A percentile compares a stretch with the other conserved stretches of the same genome.
phyloP scores from a whole-genome alignment of 1,139 yeast genomes.

The Candida buenavistaensis region DNA sequence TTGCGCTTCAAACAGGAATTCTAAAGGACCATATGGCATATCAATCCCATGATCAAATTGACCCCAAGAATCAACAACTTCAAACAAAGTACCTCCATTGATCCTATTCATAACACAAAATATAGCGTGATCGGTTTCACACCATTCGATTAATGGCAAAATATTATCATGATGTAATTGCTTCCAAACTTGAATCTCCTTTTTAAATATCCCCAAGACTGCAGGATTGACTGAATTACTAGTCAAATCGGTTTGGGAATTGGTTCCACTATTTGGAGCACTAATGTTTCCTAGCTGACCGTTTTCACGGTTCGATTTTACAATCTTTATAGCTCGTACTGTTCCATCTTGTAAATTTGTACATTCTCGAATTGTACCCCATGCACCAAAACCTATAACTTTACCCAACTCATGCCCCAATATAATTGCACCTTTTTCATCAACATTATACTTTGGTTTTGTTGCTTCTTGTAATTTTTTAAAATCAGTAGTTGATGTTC shows the following conservation, averaged over 20 bases:
- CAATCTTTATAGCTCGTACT: slow-evolving; percentile 74
- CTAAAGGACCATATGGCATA: slow-evolving; percentile 30
- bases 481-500: slow-evolving; percentile 40
- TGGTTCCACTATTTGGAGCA: slow-evolving; percentile 10
- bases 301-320: slow-evolving; percentile 48
- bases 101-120: slow-evolving; percentile 74
- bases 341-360: slow-evolving; percentile 35
- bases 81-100: slow-evolving; percentile 83
- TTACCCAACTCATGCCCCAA: slow-evolving; percentile 66
- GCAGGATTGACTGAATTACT: slow-evolving; percentile 23
- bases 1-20: slow-evolving; percentile 31
- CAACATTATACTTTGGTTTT: slow-evolving; percentile 38
- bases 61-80: slow-evolving; percentile 73
- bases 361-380: slow-evolving; percentile 88
- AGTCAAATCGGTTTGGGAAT: slow-evolving; percentile 10
- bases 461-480: slow-evolving; percentile 24
- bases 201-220: slow-evolving; percentile 54
- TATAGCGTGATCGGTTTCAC: slow-evolving; percentile 61
- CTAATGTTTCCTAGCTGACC: background rate
- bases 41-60: slow-evolving; percentile 28
- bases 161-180: slow-evolving; percentile 52
- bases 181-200: slow-evolving; percentile 78
- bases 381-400: slow-evolving; percentile 88
- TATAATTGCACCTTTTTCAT: slow-evolving; percentile 63
- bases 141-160: slow-evolving; percentile 59